Evolutionary conservation across 257 asterid genomes (phyloP).

Genomic region (Gentiana straminea): DNA sequence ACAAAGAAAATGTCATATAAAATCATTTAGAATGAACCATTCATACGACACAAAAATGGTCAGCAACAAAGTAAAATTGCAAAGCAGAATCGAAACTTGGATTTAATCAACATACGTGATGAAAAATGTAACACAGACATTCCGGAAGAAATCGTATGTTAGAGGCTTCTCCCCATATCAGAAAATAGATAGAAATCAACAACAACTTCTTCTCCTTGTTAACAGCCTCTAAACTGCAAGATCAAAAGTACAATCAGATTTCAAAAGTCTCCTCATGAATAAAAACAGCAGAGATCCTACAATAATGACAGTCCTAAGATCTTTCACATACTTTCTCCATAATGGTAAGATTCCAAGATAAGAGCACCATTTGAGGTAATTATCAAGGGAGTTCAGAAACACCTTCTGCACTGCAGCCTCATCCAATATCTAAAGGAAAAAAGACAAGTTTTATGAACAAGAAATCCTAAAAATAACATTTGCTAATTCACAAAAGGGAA

Average conservation of each 20-base stretch:
- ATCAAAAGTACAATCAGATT: conserved; percentile 7
- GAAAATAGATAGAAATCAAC: conserved; percentile 64
- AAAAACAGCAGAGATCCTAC: neutral
- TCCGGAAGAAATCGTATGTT: conserved; percentile 96
- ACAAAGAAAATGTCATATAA: neutral
- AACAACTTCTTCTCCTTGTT: conserved; percentile 92
- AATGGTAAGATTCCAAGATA: conserved; percentile 76
- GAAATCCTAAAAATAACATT: conserved; percentile 6
- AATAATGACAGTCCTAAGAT: conserved; percentile 1
- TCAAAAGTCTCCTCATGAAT: neutral
- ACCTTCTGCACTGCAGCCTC: conserved; percentile 90
- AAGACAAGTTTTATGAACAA: conserved; percentile 1
- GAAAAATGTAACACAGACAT: conserved; percentile 98
- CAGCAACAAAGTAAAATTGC: neutral
- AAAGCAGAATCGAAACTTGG: neutral
- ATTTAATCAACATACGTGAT: conserved; percentile 56
- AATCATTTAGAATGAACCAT: neutral
- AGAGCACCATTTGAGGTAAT: conserved; percentile 88
- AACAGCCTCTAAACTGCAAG: conserved; percentile 66
- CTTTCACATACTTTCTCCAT: conserved; percentile 84
- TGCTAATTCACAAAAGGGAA: no score
- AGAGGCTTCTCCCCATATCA: conserved; percentile 98
- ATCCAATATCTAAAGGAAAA: conserved; percentile 66
- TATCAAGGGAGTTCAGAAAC: conserved; percentile 85
- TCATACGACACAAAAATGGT: neutral